Evolutionary conservation across 2,329 filamentous ascomycete genomes (phyloP).

Genomic region (Mollisiaceae sp.): DNA sequence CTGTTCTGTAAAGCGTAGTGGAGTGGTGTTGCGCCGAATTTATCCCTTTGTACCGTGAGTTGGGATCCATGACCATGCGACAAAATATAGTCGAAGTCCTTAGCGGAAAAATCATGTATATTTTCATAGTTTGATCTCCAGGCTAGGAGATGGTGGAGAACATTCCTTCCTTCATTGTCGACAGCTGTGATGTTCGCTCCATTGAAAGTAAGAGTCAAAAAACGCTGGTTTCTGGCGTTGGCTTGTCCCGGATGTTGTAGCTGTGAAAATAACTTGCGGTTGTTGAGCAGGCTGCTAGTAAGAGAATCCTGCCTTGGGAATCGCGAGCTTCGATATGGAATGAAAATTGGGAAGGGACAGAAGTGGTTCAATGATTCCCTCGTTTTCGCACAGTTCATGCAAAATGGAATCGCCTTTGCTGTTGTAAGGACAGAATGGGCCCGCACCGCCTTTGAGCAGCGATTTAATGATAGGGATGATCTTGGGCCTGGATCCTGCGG

Average conservation of each 20-base stretch:
- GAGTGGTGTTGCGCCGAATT: constrained; percentile 18
- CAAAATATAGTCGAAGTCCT: constrained; percentile 25
- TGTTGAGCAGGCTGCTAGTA: constrained; percentile 6
- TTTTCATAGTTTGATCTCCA: constrained; percentile 31
- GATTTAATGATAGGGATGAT: not conserved
- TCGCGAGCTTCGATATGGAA: constrained; percentile 1
- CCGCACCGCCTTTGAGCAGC: not conserved
- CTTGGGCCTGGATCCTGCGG: not conserved
- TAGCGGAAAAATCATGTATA: constrained; percentile 9
- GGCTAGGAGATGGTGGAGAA: constrained; percentile 30
- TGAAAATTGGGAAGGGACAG: not conserved
- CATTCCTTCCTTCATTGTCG: constrained; percentile 19
- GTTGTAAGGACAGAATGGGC: not conserved
- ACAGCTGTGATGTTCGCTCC: constrained; percentile 3
- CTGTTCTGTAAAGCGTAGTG: constrained; percentile 19
- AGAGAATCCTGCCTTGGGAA: not conserved
- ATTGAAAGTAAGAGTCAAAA: not conserved
- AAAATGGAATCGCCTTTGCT: constrained; percentile 4
- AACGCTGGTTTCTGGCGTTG: not conserved
- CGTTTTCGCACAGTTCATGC: not conserved
- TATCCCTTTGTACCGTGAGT: constrained; percentile 21
- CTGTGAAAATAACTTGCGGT: not conserved
- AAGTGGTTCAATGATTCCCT: constrained; percentile 8
- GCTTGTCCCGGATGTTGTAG: too few relatives aligned
- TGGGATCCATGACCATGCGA: constrained; percentile 10